Base-by-base conservation (phyloP, 306 rosid genomes). In the Arachis stenosperma region DNA sequence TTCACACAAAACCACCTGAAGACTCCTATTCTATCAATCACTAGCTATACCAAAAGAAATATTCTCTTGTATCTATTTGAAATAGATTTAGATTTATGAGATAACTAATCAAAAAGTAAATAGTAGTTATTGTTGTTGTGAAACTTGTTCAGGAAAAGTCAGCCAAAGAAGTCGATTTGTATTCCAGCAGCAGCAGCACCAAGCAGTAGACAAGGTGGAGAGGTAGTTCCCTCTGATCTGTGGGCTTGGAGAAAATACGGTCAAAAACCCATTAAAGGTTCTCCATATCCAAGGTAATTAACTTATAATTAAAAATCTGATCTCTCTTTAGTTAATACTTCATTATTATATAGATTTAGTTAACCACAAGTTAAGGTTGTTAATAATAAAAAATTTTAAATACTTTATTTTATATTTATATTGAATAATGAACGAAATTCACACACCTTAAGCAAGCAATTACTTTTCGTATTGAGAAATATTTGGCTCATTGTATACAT, bases 191-290 rank as follows among this genome's bases (percentile, higher is more conserved):
- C 97, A 58, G 89, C 97, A 27, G 87, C 92, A 4, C 86, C 80
- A 65, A 91, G 79, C 79, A 89, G 85, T 79, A 84, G 90, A 70
- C 84, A 89, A 55, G 86, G 87, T 65, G 92, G 97, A 43, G 97
- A 91, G 82, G 87, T 89, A 66, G 95, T 91, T 75, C 97, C 97
- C 2, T 91, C 92, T 44, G 97, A 91, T 86, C 84, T 89, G 70
- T 91, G 97, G 97, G 95, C 95, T 39, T 91, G 97, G 97, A 85
- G 97, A 73, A 91, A 91, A 87, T 91, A 91, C 69, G 97, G 97
- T 65, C 97, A 91, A 78, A 91, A 91, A 84, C 97, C 97, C 84
- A 91, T 91, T 74, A 91, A 91, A 91, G 97, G 97, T 54, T 91
- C 97, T 68, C 97, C 97, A 15, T 85, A 85, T 81, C 97, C 97